phyloP scores from a whole-genome alignment of 2,329 filamentous ascomycete genomes.

The Hypoxylon sp. region DNA sequence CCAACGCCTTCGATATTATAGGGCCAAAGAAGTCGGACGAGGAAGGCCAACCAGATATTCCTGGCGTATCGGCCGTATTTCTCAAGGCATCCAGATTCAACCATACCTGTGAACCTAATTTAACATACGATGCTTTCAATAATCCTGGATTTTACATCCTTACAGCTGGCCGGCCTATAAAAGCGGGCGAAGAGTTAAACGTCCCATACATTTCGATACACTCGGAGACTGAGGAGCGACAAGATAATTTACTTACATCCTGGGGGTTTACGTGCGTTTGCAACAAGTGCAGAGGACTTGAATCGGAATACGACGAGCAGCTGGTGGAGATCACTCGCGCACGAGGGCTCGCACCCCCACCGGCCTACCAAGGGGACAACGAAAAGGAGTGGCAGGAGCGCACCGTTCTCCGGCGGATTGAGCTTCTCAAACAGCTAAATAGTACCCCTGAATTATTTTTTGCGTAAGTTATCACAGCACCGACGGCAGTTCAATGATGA shows the following conservation, averaged over 20 bases:
- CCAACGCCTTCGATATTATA: too few species aligned
- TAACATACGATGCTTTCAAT: not conserved
- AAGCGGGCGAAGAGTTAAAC: constrained; percentile 15
- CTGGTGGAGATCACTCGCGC: not conserved
- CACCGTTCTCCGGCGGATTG: not conserved
- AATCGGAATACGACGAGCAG: not conserved
- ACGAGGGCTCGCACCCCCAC: not conserved
- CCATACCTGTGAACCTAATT: constrained; percentile 28
- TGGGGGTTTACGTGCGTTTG: constrained; percentile 22
- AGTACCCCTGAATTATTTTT: constrained; percentile 17
- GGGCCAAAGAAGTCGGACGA: too few species aligned
- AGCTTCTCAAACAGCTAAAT: not conserved
- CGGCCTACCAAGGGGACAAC: not conserved
- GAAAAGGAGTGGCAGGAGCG: not conserved
- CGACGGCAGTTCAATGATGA: too few species aligned
- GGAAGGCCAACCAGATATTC: too few species aligned
- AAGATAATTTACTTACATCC: fast-evolving
- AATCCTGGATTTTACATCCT: not conserved
- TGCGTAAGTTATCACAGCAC: constrained; percentile 26
- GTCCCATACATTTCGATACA: constrained; percentile 14
- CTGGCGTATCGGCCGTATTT: constrained; percentile 12
- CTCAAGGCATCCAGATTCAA: constrained; percentile 23
- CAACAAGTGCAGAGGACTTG: constrained; percentile 4
- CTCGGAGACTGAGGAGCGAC: not conserved
- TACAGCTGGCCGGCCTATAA: constrained; percentile 8